A percentile compares a stretch with the other conserved stretches of the same genome.
These are phyloP conservation scores for Combretum micranthum DNA, from an alignment of 345 rosid species.

Conservation along the genomic window DNA sequence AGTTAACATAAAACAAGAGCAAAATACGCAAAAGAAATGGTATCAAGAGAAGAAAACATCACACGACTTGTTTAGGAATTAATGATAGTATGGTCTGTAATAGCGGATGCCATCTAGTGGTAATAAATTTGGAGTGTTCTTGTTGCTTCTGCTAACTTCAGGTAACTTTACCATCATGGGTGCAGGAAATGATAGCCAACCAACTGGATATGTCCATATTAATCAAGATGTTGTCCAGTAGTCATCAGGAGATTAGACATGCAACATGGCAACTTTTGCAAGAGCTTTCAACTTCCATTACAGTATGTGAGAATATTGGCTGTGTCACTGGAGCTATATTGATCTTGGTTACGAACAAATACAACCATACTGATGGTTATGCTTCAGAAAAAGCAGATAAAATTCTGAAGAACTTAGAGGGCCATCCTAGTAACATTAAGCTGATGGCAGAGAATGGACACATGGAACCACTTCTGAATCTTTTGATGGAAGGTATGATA, in stretches of 20 bases:
- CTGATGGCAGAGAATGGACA: constrained; percentile 86
- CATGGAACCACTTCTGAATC: constrained; percentile 67
- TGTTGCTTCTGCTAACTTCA: too few relatives aligned
- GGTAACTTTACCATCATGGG: background rate
- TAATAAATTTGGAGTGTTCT: too few relatives aligned
- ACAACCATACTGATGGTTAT: constrained; percentile 43
- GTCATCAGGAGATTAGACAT: constrained; percentile 47
- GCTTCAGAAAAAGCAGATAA: constrained; percentile 52
- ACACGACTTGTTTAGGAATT: too few relatives aligned
- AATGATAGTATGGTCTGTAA: too few relatives aligned
- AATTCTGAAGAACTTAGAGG: constrained; percentile 61
- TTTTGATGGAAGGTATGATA: constrained; percentile 56
- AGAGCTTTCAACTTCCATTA: constrained; percentile 57
- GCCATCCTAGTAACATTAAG: constrained; percentile 49
- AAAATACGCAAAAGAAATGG: too few relatives aligned
- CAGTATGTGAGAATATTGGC: constrained; percentile 49
- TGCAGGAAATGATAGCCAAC: constrained; percentile 61
- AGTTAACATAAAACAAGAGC: too few relatives aligned
- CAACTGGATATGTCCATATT: constrained; percentile 35
- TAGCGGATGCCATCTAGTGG: too few relatives aligned
- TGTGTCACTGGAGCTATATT: constrained; percentile 57
- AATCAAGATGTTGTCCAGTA: constrained; percentile 56
- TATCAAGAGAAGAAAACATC: too few relatives aligned
- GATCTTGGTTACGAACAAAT: constrained; percentile 62
- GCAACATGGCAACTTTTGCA: constrained; percentile 49